Base-by-base conservation (phyloP, 1,139 yeast species). In the Sugiyamaella grinbergsii region DNA sequence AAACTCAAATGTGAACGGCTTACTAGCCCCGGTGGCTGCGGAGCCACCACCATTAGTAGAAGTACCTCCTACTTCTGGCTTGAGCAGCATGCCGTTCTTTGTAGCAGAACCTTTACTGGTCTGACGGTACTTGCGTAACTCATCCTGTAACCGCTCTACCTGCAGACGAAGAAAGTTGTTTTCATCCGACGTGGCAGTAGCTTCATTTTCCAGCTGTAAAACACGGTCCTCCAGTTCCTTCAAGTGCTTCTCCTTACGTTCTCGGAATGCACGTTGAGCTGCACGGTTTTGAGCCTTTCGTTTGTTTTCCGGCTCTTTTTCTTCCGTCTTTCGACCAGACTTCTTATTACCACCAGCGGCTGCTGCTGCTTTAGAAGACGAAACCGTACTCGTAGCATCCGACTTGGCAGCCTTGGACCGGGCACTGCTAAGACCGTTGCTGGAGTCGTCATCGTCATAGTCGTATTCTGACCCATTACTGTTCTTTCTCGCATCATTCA, bases 281-380 rank as follows among this genome's bases (percentile, higher is more conserved):
- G 97, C 97, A 63, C 98, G 78, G 69, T 93, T 93, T 71, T 93
- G 98, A 1, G 97, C 98, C 18, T 96, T 89, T 61, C 98, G 77
- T 74, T 89, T 91, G 62, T 83, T 82, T 59, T 75, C 79, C 3
- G 96, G 96, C 65, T 86, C 95, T 2, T 85, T 78, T 15, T 83
- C 85, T 51, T 84, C 73, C 0, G 87, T 90, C 71, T 87, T 89
- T 56, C 96, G 77, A 3, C 87, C 87, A 0, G 84, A 82, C 58
- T 76, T 77, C 49, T 54, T 58, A 19, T n/a, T 15, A 28, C 36
- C 24, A 32, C 47, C 37, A 36, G 42, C 37, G 29, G 44, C 33
- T 4, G 39, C 45, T 5, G 49, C 39, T 3, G 38, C 48, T 24
- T 45, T 32, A 1, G 52, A 38, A 13, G 52, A 37, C 7, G 52